A percentile compares a stretch with the other conserved stretches of the same genome.
These are phyloP conservation scores for Aegilops umbellulata DNA, from an alignment of 176 grass and related monocot genomes.

Conservation along the genomic window DNA sequence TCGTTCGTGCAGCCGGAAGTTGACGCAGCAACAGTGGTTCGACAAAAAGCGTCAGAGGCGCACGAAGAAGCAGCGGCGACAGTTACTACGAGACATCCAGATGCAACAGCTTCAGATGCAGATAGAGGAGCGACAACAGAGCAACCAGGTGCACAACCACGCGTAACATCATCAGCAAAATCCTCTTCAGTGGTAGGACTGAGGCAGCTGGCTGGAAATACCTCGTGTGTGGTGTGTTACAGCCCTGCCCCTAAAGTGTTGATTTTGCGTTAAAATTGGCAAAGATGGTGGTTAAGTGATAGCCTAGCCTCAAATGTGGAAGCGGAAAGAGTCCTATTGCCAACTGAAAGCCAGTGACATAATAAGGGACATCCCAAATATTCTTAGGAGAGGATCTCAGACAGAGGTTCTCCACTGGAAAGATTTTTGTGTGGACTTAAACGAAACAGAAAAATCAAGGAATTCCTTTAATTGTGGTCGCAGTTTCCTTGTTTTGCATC, in stretches of 20 bases:
- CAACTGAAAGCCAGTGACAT: neutral
- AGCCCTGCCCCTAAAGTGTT: neutral
- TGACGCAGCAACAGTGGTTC: neutral
- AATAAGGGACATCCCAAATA: neutral
- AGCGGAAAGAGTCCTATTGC: neutral
- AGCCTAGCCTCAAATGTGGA: neutral
- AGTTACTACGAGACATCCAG: neutral
- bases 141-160: neutral
- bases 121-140: neutral
- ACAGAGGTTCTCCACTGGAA: neutral
- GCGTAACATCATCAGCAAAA: neutral
- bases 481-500: neutral
- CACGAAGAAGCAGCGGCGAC: neutral
- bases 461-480: neutral
- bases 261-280: neutral
- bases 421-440: neutral
- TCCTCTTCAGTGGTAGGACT: neutral
- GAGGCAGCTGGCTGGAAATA: neutral
- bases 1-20: neutral
- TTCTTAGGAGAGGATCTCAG: neutral
- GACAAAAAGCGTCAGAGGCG: neutral
- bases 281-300: neutral
- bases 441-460: neutral
- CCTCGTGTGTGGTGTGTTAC: too few relatives aligned
- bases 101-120: neutral